phyloP scores from a whole-genome alignment of 768 basidiomycete species.

The Cystofilobasidium macerans region DNA sequence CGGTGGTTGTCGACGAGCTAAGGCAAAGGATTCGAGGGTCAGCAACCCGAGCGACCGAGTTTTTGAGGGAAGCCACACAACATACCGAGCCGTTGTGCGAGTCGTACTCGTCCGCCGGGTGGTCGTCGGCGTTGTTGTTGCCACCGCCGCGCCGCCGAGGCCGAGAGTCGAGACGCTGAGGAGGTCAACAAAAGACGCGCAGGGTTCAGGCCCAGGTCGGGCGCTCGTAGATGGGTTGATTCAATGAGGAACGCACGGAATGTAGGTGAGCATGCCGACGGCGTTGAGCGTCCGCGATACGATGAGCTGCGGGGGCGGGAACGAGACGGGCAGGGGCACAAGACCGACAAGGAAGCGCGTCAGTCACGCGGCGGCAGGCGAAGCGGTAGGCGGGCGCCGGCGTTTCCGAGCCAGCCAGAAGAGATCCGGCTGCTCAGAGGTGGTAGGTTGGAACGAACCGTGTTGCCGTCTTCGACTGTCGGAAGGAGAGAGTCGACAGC shows the following conservation, averaged over 20 bases:
- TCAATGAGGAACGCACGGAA: slow-evolving; percentile 5
- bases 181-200: not conserved
- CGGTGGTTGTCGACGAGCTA: not conserved
- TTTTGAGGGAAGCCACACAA: not conserved
- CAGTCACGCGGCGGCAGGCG: too few species aligned
- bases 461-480: too few species aligned
- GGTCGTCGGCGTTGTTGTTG: not conserved
- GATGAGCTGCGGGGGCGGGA: slow-evolving; percentile 8
- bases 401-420: too few species aligned
- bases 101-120: not conserved
- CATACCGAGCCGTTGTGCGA: not conserved
- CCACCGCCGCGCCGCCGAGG: not conserved
- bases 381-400: too few species aligned
- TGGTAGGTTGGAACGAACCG: too few species aligned
- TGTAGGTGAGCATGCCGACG: not conserved
- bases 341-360: not conserved
- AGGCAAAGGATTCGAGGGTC: too few species aligned
- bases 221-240: too few species aligned
- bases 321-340: not conserved
- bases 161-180: slow-evolving; percentile 11
- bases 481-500: too few species aligned
- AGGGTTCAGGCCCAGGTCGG: not conserved
- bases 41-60: not conserved
- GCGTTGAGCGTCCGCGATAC: slow-evolving; percentile 11
- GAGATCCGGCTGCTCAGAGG: too few species aligned